Evolutionary conservation across 2,329 filamentous ascomycete species (phyloP).

Genomic region (Raffaelea albimanens): DNA sequence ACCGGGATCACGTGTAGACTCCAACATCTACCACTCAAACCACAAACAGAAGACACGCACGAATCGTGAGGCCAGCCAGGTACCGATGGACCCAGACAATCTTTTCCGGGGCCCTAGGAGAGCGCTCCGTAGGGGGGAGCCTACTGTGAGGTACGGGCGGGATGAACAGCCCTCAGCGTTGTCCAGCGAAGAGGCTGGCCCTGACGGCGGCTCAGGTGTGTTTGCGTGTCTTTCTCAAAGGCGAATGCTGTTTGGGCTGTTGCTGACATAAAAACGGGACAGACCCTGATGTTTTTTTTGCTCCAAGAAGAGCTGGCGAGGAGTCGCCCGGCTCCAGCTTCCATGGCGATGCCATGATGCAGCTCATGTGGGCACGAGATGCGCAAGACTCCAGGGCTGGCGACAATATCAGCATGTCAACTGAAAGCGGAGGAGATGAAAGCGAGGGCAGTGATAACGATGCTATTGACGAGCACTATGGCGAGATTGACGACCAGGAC

Average conservation of each 20-base stretch:
- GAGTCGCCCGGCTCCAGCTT: no score
- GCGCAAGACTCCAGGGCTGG: not conserved
- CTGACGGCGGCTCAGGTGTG: not conserved
- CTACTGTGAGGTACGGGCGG: slow-evolving; percentile 3
- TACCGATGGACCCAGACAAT: slow-evolving; percentile 11
- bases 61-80: not conserved
- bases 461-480: slow-evolving; percentile 8
- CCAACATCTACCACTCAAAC: not conserved
- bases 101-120: slow-evolving; percentile 9
- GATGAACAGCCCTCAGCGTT: not conserved
- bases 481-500: slow-evolving; percentile 8
- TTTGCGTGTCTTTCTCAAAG: no score
- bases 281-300: no score
- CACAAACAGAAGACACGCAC: not conserved
- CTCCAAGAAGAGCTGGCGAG: no score
- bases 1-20: slow-evolving; percentile 11
- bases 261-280: no score
- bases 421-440: slow-evolving; percentile 3
- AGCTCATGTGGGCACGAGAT: not conserved
- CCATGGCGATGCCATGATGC: not conserved
- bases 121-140: slow-evolving; percentile 6
- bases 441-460: slow-evolving; percentile 13
- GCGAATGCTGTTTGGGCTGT: no score
- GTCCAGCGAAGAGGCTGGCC: not conserved
- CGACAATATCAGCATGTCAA: not conserved